Evolutionary conservation across 2,329 filamentous ascomycete genomes (phyloP).

Genomic region (Epichloe uncinata): DNA sequence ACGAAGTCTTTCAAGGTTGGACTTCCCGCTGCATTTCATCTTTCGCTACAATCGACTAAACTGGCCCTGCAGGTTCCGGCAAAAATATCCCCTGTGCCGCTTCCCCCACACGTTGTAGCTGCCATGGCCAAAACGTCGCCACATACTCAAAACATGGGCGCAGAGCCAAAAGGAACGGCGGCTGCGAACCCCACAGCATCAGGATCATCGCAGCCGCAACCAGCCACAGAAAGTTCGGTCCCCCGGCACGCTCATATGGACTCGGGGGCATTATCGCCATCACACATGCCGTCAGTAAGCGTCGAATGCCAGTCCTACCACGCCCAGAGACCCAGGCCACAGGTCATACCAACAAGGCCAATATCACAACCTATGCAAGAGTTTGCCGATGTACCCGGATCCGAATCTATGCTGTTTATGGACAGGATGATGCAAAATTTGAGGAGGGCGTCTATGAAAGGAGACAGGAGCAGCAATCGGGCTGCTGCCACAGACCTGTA

Average conservation of each 20-base stretch:
- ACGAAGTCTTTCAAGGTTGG: conserved; percentile 22
- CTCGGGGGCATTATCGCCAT: neutral
- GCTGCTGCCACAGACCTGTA: neutral
- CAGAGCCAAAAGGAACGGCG: neutral
- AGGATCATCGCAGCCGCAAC: neutral
- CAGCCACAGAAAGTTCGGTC: neutral
- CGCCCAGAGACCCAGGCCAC: neutral
- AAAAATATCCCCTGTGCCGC: conserved; percentile 30
- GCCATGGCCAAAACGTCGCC: conserved; percentile 16
- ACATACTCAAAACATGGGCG: neutral
- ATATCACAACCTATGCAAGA: conserved; percentile 12
- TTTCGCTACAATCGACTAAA: conserved; percentile 16
- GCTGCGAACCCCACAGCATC: conserved; percentile 8
- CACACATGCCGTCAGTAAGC: conserved; percentile 5
- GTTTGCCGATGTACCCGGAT: conserved; percentile 28
- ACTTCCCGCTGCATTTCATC: conserved; percentile 12
- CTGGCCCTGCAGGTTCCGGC: conserved; percentile 19
- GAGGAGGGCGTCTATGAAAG: conserved; percentile 22
- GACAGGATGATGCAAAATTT: conserved; percentile 41
- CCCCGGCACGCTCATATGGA: neutral
- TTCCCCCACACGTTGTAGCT: conserved; percentile 31
- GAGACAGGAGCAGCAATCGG: neutral
- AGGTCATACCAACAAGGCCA: neutral
- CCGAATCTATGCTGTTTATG: conserved; percentile 34
- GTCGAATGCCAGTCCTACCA: neutral